Base-by-base conservation (phyloP, 257 asterid genomes). In the Phtheirospermum japonicum region DNA sequence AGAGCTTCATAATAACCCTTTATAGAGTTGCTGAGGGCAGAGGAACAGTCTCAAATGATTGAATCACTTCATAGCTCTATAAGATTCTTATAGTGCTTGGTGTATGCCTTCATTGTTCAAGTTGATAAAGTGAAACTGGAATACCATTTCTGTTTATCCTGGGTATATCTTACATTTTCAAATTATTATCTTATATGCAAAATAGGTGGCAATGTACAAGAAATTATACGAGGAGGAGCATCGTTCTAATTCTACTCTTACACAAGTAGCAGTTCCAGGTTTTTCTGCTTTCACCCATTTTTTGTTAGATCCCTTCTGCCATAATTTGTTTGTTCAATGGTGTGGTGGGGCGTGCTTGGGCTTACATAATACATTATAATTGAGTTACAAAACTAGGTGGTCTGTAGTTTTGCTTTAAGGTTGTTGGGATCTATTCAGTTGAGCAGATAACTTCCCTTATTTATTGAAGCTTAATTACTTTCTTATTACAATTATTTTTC, bases 21-120 rank as follows among this genome's bases (percentile, higher is more conserved):
- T n/a, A n/a, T n/a, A 0, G 85, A 86, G 37, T 76, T 89, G 71
- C 74, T 66, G 42, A 83, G 89, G 63, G 93, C 96, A 9, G 93
- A 92, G 80, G 96, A 92, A 65, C 99, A 89, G 75, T 82, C 67
- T 11, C 77, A 52, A 39, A 92, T 92, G 99, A 86, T 92, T 65
- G 95, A 85, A 79, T 86, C 97, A 13, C 97, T 92, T 67, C 97
- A 92, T 75, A 45, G 83, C 37, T 87, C 99, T 54, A 97, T 89
- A 81, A 73, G 90, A 65, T 65, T 52, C 43, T 55, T 65, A 36
- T 72, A 57, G 63, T 60, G 43, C 63, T 65, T 58, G 53, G 63
- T 46, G n/a, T 14, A 12, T 66, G 28, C 26, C 34, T 71, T 20
- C n/a, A 11, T 64, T 28, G 32, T 57, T 17, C 37, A 4, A 62